Percentiles rank a stretch among this genome's conserved stretches.
Conservation (phyloP, 2,329 filamentous ascomycete genomes). For the Nectriaceae sp. region DNA sequence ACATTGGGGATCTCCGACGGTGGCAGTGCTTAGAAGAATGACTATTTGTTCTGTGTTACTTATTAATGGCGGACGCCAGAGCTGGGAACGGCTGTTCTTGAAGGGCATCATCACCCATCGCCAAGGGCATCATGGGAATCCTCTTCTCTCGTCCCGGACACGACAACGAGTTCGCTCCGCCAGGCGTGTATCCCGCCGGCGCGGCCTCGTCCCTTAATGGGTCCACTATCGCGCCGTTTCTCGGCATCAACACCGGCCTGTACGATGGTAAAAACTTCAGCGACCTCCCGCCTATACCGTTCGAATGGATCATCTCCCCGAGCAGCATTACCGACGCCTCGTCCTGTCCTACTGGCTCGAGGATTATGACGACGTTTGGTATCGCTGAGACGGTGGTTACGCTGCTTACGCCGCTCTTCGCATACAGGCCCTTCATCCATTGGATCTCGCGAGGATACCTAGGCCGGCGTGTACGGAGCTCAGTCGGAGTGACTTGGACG, state of each 20-base stretch:
- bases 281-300: slow-evolving; percentile 20
- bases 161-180: slow-evolving; percentile 7
- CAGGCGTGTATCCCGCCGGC: slow-evolving; percentile 8
- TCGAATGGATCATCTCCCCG: slow-evolving; percentile 26
- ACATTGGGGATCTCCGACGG: too few species aligned
- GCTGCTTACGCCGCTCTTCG: slow-evolving; percentile 11
- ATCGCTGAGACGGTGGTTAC: slow-evolving; percentile 21
- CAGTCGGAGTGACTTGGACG: slow-evolving; percentile 17
- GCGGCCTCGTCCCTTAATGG: slow-evolving; percentile 5
- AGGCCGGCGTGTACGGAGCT: slow-evolving; percentile 15
- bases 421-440: slow-evolving; percentile 21
- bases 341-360: slow-evolving; percentile 11
- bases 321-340: slow-evolving; percentile 5
- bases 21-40: too few species aligned
- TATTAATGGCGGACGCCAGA: too few species aligned
- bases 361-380: slow-evolving; percentile 20
- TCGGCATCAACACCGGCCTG: slow-evolving; percentile 20
- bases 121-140: too few species aligned
- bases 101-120: too few species aligned
- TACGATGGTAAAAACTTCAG: slow-evolving; percentile 10
- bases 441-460: slow-evolving; percentile 14
- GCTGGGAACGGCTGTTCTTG: too few species aligned
- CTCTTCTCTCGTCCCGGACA: slow-evolving; percentile 15
- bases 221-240: slow-evolving; percentile 19
- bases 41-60: too few species aligned